Conservation (phyloP, 2,329 filamentous ascomycete species). For the Venturia oleaginea region DNA sequence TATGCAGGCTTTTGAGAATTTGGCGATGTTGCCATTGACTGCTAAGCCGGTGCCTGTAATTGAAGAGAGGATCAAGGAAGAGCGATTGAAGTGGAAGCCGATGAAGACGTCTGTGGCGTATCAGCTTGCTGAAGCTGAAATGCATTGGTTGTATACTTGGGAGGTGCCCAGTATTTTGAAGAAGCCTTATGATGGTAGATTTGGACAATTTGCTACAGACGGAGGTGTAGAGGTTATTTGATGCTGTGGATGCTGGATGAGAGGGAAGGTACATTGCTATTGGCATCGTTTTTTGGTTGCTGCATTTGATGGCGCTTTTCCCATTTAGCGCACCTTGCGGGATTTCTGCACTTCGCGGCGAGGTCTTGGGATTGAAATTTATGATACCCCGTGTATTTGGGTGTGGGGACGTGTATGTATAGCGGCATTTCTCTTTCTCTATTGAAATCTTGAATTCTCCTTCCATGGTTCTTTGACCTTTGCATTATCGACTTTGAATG, state of each 20-base stretch:
- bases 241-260: background rate
- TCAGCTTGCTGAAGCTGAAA: slow-evolving; percentile 11
- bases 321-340: background rate
- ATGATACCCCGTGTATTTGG: background rate
- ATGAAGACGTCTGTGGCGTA: slow-evolving; percentile 12
- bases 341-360: background rate
- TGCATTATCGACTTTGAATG: too few species aligned
- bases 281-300: background rate
- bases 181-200: background rate
- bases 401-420: background rate
- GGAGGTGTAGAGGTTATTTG: background rate
- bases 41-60: slow-evolving; percentile 10
- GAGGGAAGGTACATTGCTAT: background rate
- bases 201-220: background rate
- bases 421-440: background rate
- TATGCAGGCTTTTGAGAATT: slow-evolving; percentile 3
- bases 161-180: background rate
- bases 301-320: background rate
- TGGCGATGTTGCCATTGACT: slow-evolving; percentile 9
- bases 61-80: background rate
- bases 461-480: too few species aligned
- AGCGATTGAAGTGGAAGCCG: slow-evolving; percentile 14
- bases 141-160: slow-evolving; percentile 13
- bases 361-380: background rate
- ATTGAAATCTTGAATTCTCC: too few species aligned